Base-by-base conservation (phyloP, 306 rosid genomes). In the Rosa multiflora region DNA sequence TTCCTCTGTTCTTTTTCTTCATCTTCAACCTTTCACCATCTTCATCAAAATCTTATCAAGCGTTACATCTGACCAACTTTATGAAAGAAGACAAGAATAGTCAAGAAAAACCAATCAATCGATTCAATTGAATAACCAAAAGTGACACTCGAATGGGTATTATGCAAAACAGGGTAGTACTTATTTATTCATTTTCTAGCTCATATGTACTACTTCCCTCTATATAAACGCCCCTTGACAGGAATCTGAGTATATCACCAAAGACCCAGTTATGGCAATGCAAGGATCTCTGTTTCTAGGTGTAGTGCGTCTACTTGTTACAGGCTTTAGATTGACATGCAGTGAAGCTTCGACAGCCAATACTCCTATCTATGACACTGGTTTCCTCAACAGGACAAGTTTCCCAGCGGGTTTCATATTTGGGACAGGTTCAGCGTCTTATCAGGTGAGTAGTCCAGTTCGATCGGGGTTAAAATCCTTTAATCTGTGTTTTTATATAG, bases 351-450 rank as follows among this genome's bases (percentile, higher is more conserved):
- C 9, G 10, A 10, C 67, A 59, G 13, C 67, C 67, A 26, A 17
- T 59, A 46, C 18, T 62, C 68, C 68, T 12, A 1, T 62, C 6
- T 62, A 77, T 73, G 82, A 53, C 39, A 21, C 59, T 20, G 59
- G 64, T 20, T 64, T 58, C 18, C 81, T 88, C 78, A 85, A 86
- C 49, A 59, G 89, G 32, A 67, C 48, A 15, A 79, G 87, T 67
- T 88, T 85, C 15, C 89, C 88, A 1, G 0, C 17, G 1, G 85
- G 85, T 3, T 88, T 88, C 80, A 20, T 86, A 29, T 88, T 88
- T 37, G 91, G 91, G 32, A 77, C 89, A 17, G 89, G 88, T 43
- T 83, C 88, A 0, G 13, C 91, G 0, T 48, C 89, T 46, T 88
- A 88, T 51, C 88, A 83, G 81, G 89, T 85, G 49, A 14, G 6